Evolutionary conservation across 768 basidiomycete genomes (phyloP).

Genomic region (Lactarius trivialis): DNA sequence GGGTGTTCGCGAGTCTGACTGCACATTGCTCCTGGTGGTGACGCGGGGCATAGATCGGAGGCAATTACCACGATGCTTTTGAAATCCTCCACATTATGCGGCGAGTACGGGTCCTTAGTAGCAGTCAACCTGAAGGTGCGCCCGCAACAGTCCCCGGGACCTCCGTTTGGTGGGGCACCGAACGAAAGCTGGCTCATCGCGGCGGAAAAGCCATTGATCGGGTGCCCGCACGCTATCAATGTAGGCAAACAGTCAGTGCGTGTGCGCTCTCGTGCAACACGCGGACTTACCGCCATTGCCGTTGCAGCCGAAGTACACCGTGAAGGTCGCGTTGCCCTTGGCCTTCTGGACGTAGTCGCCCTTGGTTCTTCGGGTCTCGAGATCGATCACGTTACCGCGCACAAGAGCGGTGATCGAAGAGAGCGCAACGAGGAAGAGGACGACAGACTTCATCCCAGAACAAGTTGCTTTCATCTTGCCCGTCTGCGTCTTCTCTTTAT

Average conservation of each 20-base stretch:
- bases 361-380: conserved; percentile 17
- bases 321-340: conserved; percentile 50
- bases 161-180: conserved; percentile 38
- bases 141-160: conserved; percentile 56
- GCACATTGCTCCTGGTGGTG: conserved; percentile 43
- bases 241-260: background rate
- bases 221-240: conserved; percentile 50
- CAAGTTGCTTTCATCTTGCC: background rate
- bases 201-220: conserved; percentile 48
- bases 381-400: background rate
- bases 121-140: conserved; percentile 53
- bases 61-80: conserved; percentile 48
- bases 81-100: too few species aligned
- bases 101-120: conserved; percentile 46
- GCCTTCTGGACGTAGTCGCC: conserved; percentile 50
- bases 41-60: conserved; percentile 41
- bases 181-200: conserved; percentile 54
- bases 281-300: conserved; percentile 33
- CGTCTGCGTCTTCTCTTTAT: background rate
- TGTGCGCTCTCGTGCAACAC: too few species aligned
- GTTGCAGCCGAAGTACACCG: conserved; percentile 46
- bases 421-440: background rate
- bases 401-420: background rate
- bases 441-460: background rate
- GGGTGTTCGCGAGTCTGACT: conserved; percentile 44